phyloP scores from a whole-genome alignment of 2,329 filamentous ascomycete species.

The Penicillium sp. region DNA sequence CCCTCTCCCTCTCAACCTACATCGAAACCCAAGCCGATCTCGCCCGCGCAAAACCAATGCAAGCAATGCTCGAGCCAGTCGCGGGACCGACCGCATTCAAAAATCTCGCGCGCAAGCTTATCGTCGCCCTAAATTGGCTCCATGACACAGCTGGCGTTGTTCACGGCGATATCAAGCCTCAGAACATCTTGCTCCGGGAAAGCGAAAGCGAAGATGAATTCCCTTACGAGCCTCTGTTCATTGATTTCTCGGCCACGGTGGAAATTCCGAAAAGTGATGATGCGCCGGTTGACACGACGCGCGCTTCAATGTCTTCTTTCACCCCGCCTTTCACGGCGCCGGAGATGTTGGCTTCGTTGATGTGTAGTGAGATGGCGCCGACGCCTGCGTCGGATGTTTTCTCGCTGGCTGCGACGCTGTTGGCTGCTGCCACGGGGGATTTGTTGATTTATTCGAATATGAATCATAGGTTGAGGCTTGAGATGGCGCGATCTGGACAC shows the following conservation, averaged over 20 bases:
- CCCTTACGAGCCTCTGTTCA: conserved; percentile 43
- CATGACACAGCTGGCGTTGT: conserved; percentile 43
- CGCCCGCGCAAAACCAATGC: conserved; percentile 31
- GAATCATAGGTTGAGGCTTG: conserved; percentile 42
- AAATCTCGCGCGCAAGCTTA: conserved; percentile 41
- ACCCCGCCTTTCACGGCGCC: conserved; percentile 50
- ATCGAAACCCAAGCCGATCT: conserved; percentile 38
- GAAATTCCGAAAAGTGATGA: conserved; percentile 13
- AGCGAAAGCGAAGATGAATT: conserved; percentile 24
- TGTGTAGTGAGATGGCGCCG: conserved; percentile 33
- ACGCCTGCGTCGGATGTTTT: conserved; percentile 48
- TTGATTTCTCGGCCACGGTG: conserved; percentile 49
- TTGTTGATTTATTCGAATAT: conserved; percentile 45
- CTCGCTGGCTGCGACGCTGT: conserved; percentile 47
- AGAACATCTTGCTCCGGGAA: conserved; percentile 45
- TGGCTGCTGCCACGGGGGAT: conserved; percentile 49
- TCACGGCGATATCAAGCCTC: conserved; percentile 52
- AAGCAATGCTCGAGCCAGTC: conserved; percentile 49
- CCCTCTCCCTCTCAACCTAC: conserved; percentile 44
- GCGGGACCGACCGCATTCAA: conserved; percentile 44
- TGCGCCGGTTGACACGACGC: conserved; percentile 13
- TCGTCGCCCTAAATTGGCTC: conserved; percentile 46
- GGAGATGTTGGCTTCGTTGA: conserved; percentile 43
- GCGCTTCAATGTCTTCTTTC: conserved; percentile 39
- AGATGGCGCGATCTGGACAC: conserved; percentile 48